Base-by-base conservation (phyloP, 208 protist genomes). In the Acanthamoeba royreba region DNA sequence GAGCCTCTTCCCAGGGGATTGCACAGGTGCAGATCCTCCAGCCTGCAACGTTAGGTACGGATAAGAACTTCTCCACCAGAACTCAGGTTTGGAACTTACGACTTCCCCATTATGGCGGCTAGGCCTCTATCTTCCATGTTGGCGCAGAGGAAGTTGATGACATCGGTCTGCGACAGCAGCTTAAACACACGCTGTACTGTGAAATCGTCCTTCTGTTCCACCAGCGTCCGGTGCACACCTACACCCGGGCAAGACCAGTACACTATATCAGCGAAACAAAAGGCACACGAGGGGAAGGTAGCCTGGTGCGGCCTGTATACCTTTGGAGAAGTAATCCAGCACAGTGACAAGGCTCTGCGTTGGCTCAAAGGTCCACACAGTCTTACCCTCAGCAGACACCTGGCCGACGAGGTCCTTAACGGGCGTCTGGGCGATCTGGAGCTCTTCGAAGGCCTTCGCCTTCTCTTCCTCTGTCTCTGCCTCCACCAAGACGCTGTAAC, bases 401-500 rank as follows among this genome's bases (percentile, higher is more conserved):
- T 85, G 74, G 25, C 74, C 74, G 43, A 85, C 74, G 31, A 85
- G 74, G 74, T 85, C 74, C 74, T 85, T 85, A 17, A 85, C 43
- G 4, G 43, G 1, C 25, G 74, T 85, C 15, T 19, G 31, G 0
- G 38, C 4, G 43, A 85, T 85, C 42, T 85, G 43, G n/a, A 85
- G 74, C 38, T 85, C 42, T 5, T 55, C 74, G n/a, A 85, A 85
- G 4, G 43, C 74, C 42, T 31, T 53, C 9, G 43, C 74, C 74
- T 19, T 47, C n/a, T 85, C 74, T 19, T 85, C 74, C 4, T 85
- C 74, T 9, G 74, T 85, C 74, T 85, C 53, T 0, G 74, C 74
- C 43, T 85, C 74, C 25, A 53, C 17, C 19, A 85, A 17, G 74
- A 55, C n/a, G 74, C 74, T 85, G 42, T 19, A 25, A 17, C n/a